These are phyloP conservation scores for Starmerella tilneyi DNA, from an alignment of 805 yeast genomes.

Conservation along the genomic window DNA sequence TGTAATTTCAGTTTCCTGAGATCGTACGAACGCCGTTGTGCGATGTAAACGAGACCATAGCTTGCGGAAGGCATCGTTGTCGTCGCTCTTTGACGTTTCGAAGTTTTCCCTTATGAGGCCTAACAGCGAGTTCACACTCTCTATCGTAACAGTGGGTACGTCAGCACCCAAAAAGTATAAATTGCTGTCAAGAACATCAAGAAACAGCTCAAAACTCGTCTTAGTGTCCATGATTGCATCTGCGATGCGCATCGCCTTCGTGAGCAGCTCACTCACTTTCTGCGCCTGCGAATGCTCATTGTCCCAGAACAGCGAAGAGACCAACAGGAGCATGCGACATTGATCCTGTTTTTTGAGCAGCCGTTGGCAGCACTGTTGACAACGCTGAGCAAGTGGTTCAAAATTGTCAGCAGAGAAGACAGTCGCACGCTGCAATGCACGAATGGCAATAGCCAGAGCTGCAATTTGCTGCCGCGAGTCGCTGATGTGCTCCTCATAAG, in stretches of 20 bases:
- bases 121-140: slow-evolving; percentile 75
- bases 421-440: slow-evolving; percentile 43
- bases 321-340: slow-evolving; percentile 77
- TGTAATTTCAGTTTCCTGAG: slow-evolving; percentile 24
- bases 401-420: slow-evolving; percentile 55
- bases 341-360: slow-evolving; percentile 87
- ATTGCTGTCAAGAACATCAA: slow-evolving; percentile 81
- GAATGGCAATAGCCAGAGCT: slow-evolving; percentile 42
- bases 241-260: slow-evolving; percentile 77
- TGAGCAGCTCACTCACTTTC: slow-evolving; percentile 82
- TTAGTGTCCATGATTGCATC: slow-evolving; percentile 83
- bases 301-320: slow-evolving; percentile 71
- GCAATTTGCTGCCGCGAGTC: slow-evolving; percentile 48
- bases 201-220: slow-evolving; percentile 68
- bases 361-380: slow-evolving; percentile 80
- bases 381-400: slow-evolving; percentile 70
- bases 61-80: slow-evolving; percentile 22
- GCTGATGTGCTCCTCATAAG: slow-evolving; percentile 59
- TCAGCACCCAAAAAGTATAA: slow-evolving; percentile 79
- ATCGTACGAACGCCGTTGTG: slow-evolving; percentile 5
- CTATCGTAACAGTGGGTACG: slow-evolving; percentile 52
- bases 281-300: slow-evolving; percentile 28
- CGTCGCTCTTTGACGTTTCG: slow-evolving; percentile 28
- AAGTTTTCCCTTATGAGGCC: slow-evolving; percentile 50
- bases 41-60: slow-evolving; percentile 10